Evolutionary conservation across 352 stramenopile species (phyloP).

Genomic region (Phytophthora syringae): DNA sequence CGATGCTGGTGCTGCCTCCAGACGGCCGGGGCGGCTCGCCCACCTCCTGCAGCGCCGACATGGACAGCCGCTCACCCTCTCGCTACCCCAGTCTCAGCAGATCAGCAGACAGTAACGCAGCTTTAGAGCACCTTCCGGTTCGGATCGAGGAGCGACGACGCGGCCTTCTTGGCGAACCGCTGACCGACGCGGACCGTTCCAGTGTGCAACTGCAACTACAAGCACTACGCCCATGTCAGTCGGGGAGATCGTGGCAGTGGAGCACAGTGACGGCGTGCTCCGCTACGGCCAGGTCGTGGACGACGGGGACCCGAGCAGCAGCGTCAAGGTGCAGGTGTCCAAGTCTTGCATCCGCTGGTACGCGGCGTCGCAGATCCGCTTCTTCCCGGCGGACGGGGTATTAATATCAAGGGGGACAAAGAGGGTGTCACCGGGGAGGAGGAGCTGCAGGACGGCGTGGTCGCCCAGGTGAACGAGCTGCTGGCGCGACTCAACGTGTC

Average conservation of each 20-base stretch:
- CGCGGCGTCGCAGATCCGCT: constrained; percentile 54
- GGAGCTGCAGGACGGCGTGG: constrained; percentile 26
- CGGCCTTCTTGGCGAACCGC: constrained; percentile 34
- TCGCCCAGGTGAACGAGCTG: constrained; percentile 56
- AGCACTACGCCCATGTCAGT: constrained; percentile 46
- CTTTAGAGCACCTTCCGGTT: too few relatives aligned
- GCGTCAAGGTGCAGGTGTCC: constrained; percentile 55
- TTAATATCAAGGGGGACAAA: constrained; percentile 4
- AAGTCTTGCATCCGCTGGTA: constrained; percentile 47
- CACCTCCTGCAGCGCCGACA: constrained; percentile 14
- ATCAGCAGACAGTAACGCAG: neutral
- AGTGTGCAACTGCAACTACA: constrained; percentile 39
- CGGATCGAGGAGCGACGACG: constrained; percentile 36
- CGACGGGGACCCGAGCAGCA: constrained; percentile 22
- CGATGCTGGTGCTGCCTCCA: constrained; percentile 11
- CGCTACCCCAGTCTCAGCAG: neutral
- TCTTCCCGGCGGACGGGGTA: constrained; percentile 43
- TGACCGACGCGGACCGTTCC: constrained; percentile 38
- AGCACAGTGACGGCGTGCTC: constrained; percentile 30
- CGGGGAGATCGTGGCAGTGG: constrained; percentile 59
- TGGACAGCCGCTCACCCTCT: constrained; percentile 1
- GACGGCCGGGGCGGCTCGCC: constrained; percentile 8
- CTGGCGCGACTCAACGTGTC: constrained; percentile 54
- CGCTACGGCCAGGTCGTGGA: constrained; percentile 50
- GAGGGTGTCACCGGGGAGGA: constrained; percentile 1